Base-by-base conservation (phyloP, 306 rosid genomes). In the Pachyrhizus erosus region DNA sequence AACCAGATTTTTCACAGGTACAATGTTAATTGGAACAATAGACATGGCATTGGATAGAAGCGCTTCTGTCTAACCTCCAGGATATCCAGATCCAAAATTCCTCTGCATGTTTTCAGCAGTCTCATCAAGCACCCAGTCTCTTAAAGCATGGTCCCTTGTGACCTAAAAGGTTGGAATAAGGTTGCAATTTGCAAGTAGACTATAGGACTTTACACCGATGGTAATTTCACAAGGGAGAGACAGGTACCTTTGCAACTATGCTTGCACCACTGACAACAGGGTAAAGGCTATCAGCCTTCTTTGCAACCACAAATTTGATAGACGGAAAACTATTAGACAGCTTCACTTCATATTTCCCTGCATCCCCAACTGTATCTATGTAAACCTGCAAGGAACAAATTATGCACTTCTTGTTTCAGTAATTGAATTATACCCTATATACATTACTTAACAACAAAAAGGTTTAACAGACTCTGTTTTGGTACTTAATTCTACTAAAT, bases 211-310 rank as follows among this genome's bases (percentile, higher is more conserved):
- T 12, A 62, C 23, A 74, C 1, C 24, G 9, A 43, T 37, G 55
- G 52, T 5, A 34, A 69, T 26, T 49, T 39, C 23, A 61, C 60
- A 73, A 75, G 34, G 42, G 43, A 9, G 42, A 65, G 45, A 66
- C 57, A 26, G 26, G 43, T 85, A 94, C 99, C 95, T 95, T 95
- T 74, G 99, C 99, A 33, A 88, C 92, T 83, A 93, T 93, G 65
- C 99, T 95, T 12, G 99, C 99, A 69, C 99, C 99, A 86, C 99
- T 93, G 24, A 95, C 99, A 87, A 95, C 97, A 8, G 98, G 98
- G 88, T 91, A 95, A 31, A 95, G 94, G 87, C 98, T 95, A 88
- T 95, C 99, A 58, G 99, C 98, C 89, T 95, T 95, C 96, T 95
- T 93, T 14, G 99, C 94, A 80, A 93, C 98, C 69, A 95, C 99